Conservation (phyloP, 768 basidiomycete genomes). For the Boletus tylopilopsis region DNA sequence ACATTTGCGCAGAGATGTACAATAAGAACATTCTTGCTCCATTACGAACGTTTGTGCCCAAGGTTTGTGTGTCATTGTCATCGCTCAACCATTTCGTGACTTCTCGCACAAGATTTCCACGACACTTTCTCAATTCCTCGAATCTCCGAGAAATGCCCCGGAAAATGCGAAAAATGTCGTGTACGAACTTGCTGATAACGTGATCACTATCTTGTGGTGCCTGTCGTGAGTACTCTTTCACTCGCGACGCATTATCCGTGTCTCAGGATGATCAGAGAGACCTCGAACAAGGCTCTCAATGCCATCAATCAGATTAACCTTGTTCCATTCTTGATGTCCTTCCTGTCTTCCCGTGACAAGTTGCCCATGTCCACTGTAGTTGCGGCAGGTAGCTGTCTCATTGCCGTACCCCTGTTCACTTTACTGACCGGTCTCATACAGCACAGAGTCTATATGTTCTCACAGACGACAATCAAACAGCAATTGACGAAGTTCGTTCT, state of each 20-base stretch:
- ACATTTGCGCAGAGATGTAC: conserved; percentile 95
- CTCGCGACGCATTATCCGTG: background rate
- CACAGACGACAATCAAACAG: conserved; percentile 84
- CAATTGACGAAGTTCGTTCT: conserved; percentile 59
- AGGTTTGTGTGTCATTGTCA: conserved; percentile 41
- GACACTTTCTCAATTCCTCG: conserved; percentile 64
- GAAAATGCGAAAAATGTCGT: conserved; percentile 73
- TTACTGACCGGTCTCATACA: conserved; percentile 26
- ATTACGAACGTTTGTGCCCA: conserved; percentile 70
- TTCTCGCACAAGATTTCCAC: conserved; percentile 58
- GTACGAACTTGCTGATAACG: conserved; percentile 87
- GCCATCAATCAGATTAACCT: conserved; percentile 81
- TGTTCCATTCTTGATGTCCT: conserved; percentile 86
- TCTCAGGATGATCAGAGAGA: conserved; percentile 57
- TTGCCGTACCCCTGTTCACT: background rate
- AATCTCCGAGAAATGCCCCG: conserved; percentile 55
- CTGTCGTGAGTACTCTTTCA: conserved; percentile 68
- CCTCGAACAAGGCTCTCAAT: conserved; percentile 78
- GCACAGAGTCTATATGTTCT: conserved; percentile 92
- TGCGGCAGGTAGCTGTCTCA: conserved; percentile 62
- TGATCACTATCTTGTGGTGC: conserved; percentile 92
- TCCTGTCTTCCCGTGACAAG: conserved; percentile 66
- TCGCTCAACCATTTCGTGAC: background rate
- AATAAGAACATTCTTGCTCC: conserved; percentile 90
- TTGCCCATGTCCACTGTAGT: conserved; percentile 70